A percentile compares a stretch with the other conserved stretches of the same genome.
These are phyloP conservation scores for Sporodiniella umbellata DNA, from an alignment of 371 early-diverging fungal genomes.

Conservation along the genomic window DNA sequence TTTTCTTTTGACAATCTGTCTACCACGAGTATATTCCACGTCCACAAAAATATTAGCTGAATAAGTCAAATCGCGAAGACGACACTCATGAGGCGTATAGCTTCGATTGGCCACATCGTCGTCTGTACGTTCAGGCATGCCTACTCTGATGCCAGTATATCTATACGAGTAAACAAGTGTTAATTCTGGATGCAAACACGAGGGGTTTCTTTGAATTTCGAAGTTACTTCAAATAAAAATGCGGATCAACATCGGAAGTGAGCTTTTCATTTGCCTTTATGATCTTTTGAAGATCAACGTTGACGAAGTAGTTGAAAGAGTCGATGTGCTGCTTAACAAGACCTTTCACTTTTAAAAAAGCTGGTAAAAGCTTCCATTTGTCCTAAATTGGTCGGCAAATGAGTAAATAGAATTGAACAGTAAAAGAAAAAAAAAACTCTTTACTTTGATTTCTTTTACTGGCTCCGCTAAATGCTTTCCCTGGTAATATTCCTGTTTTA, in stretches of 20 bases:
- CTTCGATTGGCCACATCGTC: conserved; percentile 70
- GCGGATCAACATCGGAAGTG: conserved; percentile 98
- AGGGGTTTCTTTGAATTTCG: too few species aligned
- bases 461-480: conserved; percentile 48
- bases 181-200: background rate
- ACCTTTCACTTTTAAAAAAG: conserved; percentile 97
- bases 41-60: conserved; percentile 96
- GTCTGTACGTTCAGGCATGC: conserved; percentile 80
- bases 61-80: conserved; percentile 98
- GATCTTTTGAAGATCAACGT: conserved; percentile 95
- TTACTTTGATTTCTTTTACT: conserved; percentile 50
- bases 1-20: conserved; percentile 81
- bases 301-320: conserved; percentile 99
- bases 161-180: conserved; percentile 33
- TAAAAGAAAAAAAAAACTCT: too few species aligned
- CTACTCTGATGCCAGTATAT: conserved; percentile 90
- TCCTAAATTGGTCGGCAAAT: conserved; percentile 54
- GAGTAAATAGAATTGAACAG: background rate
- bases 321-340: conserved; percentile 99
- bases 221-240: conserved; percentile 91
- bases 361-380: conserved; percentile 98
- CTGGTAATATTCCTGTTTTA: conserved; percentile 38
- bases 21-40: conserved; percentile 94
- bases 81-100: conserved; percentile 98
- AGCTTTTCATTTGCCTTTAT: conserved; percentile 94